Evolutionary conservation across 2,329 filamentous ascomycete species (phyloP).

Genomic region (Scedosporium boydii): DNA sequence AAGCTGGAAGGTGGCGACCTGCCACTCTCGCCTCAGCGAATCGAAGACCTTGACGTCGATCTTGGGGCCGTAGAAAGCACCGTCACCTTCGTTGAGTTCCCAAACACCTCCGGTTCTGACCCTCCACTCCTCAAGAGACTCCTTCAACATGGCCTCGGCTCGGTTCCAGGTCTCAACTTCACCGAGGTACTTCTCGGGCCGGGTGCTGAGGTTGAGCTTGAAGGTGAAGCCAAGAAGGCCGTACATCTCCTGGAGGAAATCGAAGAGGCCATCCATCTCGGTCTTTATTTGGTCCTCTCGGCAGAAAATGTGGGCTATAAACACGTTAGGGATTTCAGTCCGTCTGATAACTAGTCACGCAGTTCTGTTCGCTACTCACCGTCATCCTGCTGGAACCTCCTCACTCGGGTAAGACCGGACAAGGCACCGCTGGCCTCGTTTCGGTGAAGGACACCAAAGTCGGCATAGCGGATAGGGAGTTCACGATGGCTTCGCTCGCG

Average conservation of each 20-base stretch:
- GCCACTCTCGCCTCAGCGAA: constrained; percentile 35
- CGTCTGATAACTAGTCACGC: too few relatives aligned
- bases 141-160: constrained; percentile 72
- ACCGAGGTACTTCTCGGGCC: constrained; percentile 80
- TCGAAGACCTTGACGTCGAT: constrained; percentile 83
- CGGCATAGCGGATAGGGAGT: constrained; percentile 82
- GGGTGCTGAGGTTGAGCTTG: constrained; percentile 89
- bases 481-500: constrained; percentile 42
- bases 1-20: constrained; percentile 90
- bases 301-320: constrained; percentile 75
- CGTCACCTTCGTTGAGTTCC: constrained; percentile 90
- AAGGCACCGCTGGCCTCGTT: constrained; percentile 93
- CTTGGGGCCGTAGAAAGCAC: constrained; percentile 97
- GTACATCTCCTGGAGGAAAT: constrained; percentile 57
- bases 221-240: constrained; percentile 49
- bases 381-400: constrained; percentile 93
- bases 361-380: constrained; percentile 18
- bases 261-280: constrained; percentile 66
- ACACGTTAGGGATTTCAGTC: not conserved
- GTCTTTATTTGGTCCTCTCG: constrained; percentile 63
- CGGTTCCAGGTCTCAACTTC: constrained; percentile 80
- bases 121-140: constrained; percentile 71
- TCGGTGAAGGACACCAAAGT: constrained; percentile 90
- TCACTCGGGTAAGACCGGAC: constrained; percentile 81
- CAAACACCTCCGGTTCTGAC: constrained; percentile 54